Percentiles rank a stretch among this genome's conserved stretches.
Conservation (phyloP, 2,329 filamentous ascomycete genomes). For the Exserohilum rostratum region DNA sequence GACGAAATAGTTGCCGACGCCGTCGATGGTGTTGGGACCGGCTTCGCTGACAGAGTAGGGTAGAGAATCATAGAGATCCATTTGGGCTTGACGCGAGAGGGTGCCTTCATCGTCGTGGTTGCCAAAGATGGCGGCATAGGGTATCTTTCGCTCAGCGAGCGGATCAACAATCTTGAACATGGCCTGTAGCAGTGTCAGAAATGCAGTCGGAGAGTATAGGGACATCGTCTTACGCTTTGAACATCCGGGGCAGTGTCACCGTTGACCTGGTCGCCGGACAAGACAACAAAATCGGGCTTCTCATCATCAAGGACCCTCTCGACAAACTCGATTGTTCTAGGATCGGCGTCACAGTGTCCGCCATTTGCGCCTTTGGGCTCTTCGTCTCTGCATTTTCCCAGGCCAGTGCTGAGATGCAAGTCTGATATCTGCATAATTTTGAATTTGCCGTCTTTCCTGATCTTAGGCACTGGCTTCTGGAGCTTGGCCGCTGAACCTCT, state of each 20-base stretch:
- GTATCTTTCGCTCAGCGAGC: slow-evolving; percentile 84
- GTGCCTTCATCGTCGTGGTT: slow-evolving; percentile 96
- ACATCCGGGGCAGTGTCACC: slow-evolving; percentile 90
- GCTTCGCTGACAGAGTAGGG: slow-evolving; percentile 88
- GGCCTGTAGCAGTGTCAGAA: slow-evolving; percentile 58
- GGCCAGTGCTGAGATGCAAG: slow-evolving; percentile 87
- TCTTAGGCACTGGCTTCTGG: slow-evolving; percentile 74
- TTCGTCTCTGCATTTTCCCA: slow-evolving; percentile 85
- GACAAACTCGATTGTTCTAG: slow-evolving; percentile 89
- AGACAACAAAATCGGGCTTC: slow-evolving; percentile 87
- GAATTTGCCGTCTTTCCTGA: slow-evolving; percentile 89
- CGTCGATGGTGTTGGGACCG: slow-evolving; percentile 82
- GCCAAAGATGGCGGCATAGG: slow-evolving; percentile 92
- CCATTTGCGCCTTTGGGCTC: slow-evolving; percentile 74
- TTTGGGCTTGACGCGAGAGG: slow-evolving; percentile 76
- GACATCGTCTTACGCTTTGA: slow-evolving; percentile 67
- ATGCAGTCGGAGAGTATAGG: neutral
- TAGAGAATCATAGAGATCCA: slow-evolving; percentile 83
- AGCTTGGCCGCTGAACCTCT: slow-evolving; percentile 69
- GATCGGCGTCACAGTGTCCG: slow-evolving; percentile 87
- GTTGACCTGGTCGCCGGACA: slow-evolving; percentile 95
- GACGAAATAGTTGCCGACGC: slow-evolving; percentile 92
- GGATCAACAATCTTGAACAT: slow-evolving; percentile 92
- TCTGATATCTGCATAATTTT: slow-evolving; percentile 98
- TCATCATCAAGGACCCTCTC: slow-evolving; percentile 85